Percentiles rank a stretch among this genome's conserved stretches.
phyloP scores from a whole-genome alignment of 129 eudicot genomes.

The Flaveria robusta region DNA sequence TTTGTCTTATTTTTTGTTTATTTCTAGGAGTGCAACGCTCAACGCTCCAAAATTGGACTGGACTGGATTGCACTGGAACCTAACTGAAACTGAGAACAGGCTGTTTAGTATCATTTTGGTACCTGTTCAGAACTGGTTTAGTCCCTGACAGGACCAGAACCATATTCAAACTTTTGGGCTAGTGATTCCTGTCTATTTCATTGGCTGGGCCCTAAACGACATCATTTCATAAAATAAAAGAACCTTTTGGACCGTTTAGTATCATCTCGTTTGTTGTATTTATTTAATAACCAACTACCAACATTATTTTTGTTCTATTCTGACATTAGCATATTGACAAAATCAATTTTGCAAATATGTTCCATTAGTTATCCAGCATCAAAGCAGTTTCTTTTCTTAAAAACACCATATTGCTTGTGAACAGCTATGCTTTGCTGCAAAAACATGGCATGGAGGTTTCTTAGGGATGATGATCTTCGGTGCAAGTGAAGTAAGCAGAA shows the following conservation, averaged over 20 bases:
- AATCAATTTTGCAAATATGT: neutral
- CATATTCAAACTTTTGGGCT: too few relatives aligned
- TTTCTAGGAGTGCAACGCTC: neutral
- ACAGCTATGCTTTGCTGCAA: constrained; percentile 95
- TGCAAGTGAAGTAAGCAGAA: constrained; percentile 96
- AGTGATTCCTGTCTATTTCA: too few relatives aligned
- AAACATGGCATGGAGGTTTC: constrained; percentile 98
- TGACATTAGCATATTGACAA: neutral
- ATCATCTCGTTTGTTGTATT: neutral
- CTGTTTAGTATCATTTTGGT: neutral
- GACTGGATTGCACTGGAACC: neutral
- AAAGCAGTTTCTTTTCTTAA: neutral
- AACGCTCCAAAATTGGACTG: neutral
- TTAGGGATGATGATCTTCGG: constrained; percentile 97
- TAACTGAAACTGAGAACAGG: neutral
- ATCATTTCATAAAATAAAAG: too few relatives aligned
- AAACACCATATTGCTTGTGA: constrained; percentile 18
- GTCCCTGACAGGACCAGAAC: too few relatives aligned
- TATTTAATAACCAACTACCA: neutral
- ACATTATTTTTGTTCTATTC: neutral
- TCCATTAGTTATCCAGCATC: neutral
- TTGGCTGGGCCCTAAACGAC: too few relatives aligned
- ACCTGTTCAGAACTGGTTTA: neutral
- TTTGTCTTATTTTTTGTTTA: neutral
- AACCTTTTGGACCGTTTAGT: neutral